These are phyloP conservation scores for Marchantia paleacea DNA, from an alignment of 225 moss, liverwort and hornwort species.

Conservation along the genomic window DNA sequence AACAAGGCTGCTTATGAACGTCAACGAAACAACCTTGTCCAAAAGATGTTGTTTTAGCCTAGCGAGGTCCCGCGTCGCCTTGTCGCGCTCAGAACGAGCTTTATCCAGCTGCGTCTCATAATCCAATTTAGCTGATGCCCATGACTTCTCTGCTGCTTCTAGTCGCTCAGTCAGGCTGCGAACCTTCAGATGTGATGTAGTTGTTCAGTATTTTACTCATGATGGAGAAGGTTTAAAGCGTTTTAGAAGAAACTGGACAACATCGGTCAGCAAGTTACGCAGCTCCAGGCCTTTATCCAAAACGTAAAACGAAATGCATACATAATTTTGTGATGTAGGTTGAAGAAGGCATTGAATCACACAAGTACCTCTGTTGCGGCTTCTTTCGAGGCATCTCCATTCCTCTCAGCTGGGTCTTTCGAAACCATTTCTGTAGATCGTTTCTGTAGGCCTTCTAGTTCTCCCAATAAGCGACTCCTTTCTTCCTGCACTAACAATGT, in stretches of 20 bases:
- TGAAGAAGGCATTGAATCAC: background rate
- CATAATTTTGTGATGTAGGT: too few species aligned
- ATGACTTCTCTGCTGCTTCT: slow-evolving; percentile 59
- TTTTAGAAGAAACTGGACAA: background rate
- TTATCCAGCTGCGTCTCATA: slow-evolving; percentile 67
- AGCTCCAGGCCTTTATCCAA: background rate
- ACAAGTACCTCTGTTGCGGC: slow-evolving; percentile 35
- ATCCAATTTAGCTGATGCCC: slow-evolving; percentile 47
- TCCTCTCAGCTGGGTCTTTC: slow-evolving; percentile 15
- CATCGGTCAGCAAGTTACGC: background rate
- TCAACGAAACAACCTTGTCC: slow-evolving; percentile 59
- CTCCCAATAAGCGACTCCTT: slow-evolving; percentile 25
- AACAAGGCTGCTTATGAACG: background rate
- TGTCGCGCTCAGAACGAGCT: slow-evolving; percentile 63
- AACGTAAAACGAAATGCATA: background rate
- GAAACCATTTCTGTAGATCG: slow-evolving; percentile 4
- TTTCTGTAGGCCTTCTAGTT: slow-evolving; percentile 22
- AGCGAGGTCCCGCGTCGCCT: slow-evolving; percentile 73
- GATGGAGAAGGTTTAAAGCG: background rate
- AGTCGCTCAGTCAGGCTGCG: slow-evolving; percentile 59
- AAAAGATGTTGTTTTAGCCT: slow-evolving; percentile 88
- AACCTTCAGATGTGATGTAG: slow-evolving; percentile 48
- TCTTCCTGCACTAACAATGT: slow-evolving; percentile 38
- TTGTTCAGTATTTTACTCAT: background rate
- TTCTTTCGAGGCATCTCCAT: slow-evolving; percentile 21